Base-by-base conservation (phyloP, 1,139 yeast species). In the Saccharomycopsis hybrid region DNA sequence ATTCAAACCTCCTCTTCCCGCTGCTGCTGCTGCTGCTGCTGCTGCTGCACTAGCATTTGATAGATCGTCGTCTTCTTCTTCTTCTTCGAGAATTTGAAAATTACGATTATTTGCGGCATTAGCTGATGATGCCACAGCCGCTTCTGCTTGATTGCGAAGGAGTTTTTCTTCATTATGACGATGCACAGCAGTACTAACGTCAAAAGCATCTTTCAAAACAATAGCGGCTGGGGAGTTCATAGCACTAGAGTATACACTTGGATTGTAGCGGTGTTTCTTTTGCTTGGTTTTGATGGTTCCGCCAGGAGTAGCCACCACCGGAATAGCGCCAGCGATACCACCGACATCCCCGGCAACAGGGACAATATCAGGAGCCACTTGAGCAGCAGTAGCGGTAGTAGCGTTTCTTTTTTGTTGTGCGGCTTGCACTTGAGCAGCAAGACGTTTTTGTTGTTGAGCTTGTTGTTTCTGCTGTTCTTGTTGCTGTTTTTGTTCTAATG, bases 151-250 rank as follows among this genome's bases (percentile, higher is more conserved):
- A 7, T 36, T 7, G 39, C 39, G 39, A 5, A 36, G 39, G 24
- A 36, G 13, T 27, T 82, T 83, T 62, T 88, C 97, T 67, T 87
- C 96, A 40, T 90, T 96, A 73, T 80, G 80, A 65, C 98, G 81
- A 63, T 89, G 96, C 5, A 92, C 95, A 0, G 97, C 97, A 53
- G 94, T 82, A 24, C 96, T 84, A 13, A 92, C 85, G 62, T 92
- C 98, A 67, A 90, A 90, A 7, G 96, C 97, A 61, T 92, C 98
- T 59, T 89, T 83, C 72, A 92, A 77, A 0, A 95, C 95, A 50
- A 84, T 87, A 0, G 94, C 94, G 4, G 94, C 96, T 3, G 97
- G 97, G 1, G 96, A 83, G 59, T 83, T 84, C 57, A 76, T 43
- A 1, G 64, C 60, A 8, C 59, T 60, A 7, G 56, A 52, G 31